Percentiles rank a stretch among this genome's conserved stretches.
phyloP scores from a whole-genome alignment of 176 grass and related monocot genomes.

The Eragrostis curvula region DNA sequence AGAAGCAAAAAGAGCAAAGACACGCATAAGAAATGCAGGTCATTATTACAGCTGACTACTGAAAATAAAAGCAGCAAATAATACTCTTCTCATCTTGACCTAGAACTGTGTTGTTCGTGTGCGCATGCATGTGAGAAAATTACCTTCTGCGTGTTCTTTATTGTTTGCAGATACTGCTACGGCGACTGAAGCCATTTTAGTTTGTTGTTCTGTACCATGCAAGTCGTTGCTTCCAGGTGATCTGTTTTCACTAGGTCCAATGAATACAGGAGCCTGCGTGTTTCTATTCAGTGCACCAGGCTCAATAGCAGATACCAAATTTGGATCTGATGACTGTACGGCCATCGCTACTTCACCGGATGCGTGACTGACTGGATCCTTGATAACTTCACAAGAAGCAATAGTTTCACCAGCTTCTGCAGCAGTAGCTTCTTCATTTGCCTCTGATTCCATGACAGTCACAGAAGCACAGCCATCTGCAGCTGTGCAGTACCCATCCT shows the following conservation, averaged over 20 bases:
- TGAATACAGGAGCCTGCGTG: conserved; percentile 7
- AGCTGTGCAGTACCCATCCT: background rate
- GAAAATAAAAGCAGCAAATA: background rate
- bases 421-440: background rate
- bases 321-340: conserved; percentile 7
- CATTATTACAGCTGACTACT: conserved; percentile 1
- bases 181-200: background rate
- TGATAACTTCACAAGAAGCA: background rate
- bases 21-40: background rate
- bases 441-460: background rate
- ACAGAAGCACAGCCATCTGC: background rate
- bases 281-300: conserved; percentile 24
- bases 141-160: conserved; percentile 33
- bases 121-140: background rate
- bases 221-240: conserved; percentile 4
- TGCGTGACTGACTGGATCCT: background rate
- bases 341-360: background rate
- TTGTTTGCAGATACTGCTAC: background rate
- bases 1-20: background rate
- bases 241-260: conserved; percentile 8
- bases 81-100: background rate
- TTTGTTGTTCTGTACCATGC: conserved; percentile 35
- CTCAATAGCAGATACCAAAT: conserved; percentile 20
- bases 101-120: background rate
- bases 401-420: conserved; percentile 7